These are phyloP conservation scores for Exsudoporus floridanus DNA, from an alignment of 1,284 basidiomycete species.

Conservation along the genomic window DNA sequence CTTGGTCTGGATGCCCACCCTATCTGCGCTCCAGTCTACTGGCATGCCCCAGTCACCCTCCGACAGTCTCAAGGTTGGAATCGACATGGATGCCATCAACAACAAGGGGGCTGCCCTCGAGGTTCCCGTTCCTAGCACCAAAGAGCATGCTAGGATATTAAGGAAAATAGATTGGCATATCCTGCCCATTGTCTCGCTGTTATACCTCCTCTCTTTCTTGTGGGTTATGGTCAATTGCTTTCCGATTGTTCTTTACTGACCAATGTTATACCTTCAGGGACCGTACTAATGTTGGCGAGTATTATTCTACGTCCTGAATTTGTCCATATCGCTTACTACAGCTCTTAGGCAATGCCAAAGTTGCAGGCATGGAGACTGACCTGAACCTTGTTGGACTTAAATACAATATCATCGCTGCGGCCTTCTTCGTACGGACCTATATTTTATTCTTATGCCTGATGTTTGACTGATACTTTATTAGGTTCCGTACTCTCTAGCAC, in stretches of 20 bases:
- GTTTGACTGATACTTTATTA: slow-evolving; percentile 13
- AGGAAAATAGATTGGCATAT: slow-evolving; percentile 50
- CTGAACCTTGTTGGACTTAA: slow-evolving; percentile 39
- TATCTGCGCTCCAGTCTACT: background rate
- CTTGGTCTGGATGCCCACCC: background rate
- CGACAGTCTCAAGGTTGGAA: background rate
- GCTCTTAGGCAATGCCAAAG: slow-evolving; percentile 29
- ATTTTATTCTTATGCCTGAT: background rate
- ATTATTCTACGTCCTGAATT: background rate
- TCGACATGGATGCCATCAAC: background rate
- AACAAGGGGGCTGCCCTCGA: background rate
- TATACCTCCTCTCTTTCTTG: slow-evolving; percentile 59
- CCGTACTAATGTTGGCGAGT: slow-evolving; percentile 35
- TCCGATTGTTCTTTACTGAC: background rate
- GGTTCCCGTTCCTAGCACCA: slow-evolving; percentile 12
- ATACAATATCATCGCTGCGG: slow-evolving; percentile 46
- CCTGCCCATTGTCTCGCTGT: slow-evolving; percentile 49
- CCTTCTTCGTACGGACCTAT: slow-evolving; percentile 43
- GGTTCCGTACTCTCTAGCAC: slow-evolving; percentile 45
- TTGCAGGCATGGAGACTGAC: slow-evolving; percentile 44
- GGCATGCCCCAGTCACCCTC: slow-evolving; percentile 3
- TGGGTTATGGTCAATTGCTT: slow-evolving; percentile 29
- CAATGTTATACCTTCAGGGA: slow-evolving; percentile 25
- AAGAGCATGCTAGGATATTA: slow-evolving; percentile 37
- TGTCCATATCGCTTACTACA: background rate